These are phyloP conservation scores for Scenedesmus sp. DNA, from an alignment of 163 green algal species.

Conservation along the genomic window DNA sequence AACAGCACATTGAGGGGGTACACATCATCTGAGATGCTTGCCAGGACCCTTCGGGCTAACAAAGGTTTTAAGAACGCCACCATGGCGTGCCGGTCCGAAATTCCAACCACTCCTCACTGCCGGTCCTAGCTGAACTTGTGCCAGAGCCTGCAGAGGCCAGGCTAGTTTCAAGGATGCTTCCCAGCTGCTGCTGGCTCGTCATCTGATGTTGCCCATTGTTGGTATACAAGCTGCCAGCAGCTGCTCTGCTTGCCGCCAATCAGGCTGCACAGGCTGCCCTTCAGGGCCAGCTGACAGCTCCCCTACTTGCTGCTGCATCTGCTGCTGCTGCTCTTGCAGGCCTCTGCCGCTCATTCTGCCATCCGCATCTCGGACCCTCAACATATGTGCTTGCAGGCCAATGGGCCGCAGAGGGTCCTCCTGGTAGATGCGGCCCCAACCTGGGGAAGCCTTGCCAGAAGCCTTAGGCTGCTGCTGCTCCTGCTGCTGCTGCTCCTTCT, in stretches of 20 bases:
- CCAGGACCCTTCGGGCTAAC: background rate
- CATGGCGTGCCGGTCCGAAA: conserved; percentile 16
- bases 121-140: background rate
- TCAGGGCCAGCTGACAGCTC: background rate
- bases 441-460: background rate
- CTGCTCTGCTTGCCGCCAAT: background rate
- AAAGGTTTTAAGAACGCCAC: background rate
- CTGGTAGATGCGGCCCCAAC: conserved; percentile 35
- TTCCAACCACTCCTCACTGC: conserved; percentile 28
- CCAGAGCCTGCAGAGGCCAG: background rate
- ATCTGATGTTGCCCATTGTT: background rate
- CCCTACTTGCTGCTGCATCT: background rate
- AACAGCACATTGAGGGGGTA: background rate
- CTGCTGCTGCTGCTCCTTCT: conserved; percentile 29
- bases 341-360: conserved; percentile 20
- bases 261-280: background rate
- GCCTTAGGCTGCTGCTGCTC: conserved; percentile 19
- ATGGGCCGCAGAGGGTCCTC: conserved; percentile 44
- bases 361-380: conserved; percentile 27
- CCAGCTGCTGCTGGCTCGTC: background rate
- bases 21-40: background rate
- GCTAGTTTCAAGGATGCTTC: no score
- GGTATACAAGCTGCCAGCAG: background rate
- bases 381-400: conserved; percentile 43
- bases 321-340: background rate